A percentile compares a stretch with the other conserved stretches of the same genome.
phyloP scores from a whole-genome alignment of 768 basidiomycete genomes.

The Suillus americanus region DNA sequence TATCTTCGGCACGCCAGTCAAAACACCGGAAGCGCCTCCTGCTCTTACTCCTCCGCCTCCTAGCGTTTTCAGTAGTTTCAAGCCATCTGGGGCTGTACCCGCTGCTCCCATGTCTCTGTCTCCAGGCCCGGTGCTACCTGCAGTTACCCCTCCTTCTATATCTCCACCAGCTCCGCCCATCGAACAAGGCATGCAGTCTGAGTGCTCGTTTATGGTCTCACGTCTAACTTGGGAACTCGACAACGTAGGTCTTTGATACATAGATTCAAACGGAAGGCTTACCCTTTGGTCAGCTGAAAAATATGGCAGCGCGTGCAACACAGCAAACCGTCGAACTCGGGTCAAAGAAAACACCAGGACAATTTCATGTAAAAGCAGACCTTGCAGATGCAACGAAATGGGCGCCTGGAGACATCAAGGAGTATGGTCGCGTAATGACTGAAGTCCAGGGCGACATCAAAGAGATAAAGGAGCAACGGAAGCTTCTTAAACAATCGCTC shows the following conservation, averaged over 20 bases:
- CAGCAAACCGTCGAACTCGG: constrained; percentile 36
- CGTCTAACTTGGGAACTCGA: constrained; percentile 54
- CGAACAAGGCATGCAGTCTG: constrained; percentile 68
- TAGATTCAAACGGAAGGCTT: background rate
- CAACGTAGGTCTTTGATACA: constrained; percentile 43
- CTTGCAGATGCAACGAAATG: constrained; percentile 51
- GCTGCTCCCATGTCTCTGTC: constrained; percentile 7
- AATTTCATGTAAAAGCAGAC: constrained; percentile 43
- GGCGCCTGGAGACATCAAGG: constrained; percentile 49
- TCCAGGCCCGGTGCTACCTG: background rate
- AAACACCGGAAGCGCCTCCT: constrained; percentile 7
- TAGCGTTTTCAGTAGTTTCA: constrained; percentile 8
- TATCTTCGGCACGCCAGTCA: constrained; percentile 8
- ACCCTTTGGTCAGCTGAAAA: constrained; percentile 39
- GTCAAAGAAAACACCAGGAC: constrained; percentile 32
- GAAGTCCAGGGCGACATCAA: constrained; percentile 52
- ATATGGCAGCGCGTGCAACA: constrained; percentile 38
- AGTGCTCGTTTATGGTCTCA: constrained; percentile 52
- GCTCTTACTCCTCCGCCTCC: constrained; percentile 15
- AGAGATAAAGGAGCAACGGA: constrained; percentile 43
- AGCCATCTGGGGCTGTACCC: constrained; percentile 2
- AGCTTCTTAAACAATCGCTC: constrained; percentile 40
- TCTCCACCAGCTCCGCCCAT: constrained; percentile 23
- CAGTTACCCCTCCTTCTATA: constrained; percentile 8
- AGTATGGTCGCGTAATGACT: constrained; percentile 41